Evolutionary conservation across 805 yeast genomes (phyloP), one percentile per base, ranked within the genome.

Genomic region (Lachancea nothofagi): DNA sequence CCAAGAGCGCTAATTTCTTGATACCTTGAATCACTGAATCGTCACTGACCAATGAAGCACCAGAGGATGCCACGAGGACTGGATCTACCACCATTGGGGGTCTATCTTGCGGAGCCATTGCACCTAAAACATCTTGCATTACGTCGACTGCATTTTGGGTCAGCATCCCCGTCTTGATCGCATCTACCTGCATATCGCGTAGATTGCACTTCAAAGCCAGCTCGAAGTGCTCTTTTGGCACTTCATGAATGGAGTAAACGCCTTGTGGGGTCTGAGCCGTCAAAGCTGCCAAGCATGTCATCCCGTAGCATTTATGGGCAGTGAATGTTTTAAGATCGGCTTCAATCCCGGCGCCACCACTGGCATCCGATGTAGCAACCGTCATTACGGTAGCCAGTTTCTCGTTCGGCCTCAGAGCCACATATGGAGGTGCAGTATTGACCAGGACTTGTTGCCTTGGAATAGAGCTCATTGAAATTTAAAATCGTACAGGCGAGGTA

Each of bases 291-390:
- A 84, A 77, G 51, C 88, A 81, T 0, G 89, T 82, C 58, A 80
- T 62, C 0, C 84, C 95, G 53, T 79, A 83, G 36, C 86, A 86
- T 12, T 76, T 75, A 51, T 82, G 84, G 1, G 83, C 83, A 3
- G 83, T 69, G 40, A 86, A 73, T 0, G 95, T 78, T 62, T 87
- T 87, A 27, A 86, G 56, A 56, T 86, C 96, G 1, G 95, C 95
- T 58, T 86, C 95, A 36, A 86, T 78, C 2, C 96, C 96, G 2
- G 96, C 95, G 3, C 95, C 95, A 2, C 95, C 96, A 8, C 90
- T 80, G 31, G 80, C 74, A 56, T 86, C 96, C 0, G 90, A 80
- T 0, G 95, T 95, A 2, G 87, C 87, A 31, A 72, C 61, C 0
- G 73, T 68, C 40, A 73, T 48, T 1, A 73, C 74, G 1, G 65